Evolutionary conservation across 306 rosid genomes (phyloP), one percentile per base, ranked within the genome.

Genomic region (Lathyrus tuberosus): DNA sequence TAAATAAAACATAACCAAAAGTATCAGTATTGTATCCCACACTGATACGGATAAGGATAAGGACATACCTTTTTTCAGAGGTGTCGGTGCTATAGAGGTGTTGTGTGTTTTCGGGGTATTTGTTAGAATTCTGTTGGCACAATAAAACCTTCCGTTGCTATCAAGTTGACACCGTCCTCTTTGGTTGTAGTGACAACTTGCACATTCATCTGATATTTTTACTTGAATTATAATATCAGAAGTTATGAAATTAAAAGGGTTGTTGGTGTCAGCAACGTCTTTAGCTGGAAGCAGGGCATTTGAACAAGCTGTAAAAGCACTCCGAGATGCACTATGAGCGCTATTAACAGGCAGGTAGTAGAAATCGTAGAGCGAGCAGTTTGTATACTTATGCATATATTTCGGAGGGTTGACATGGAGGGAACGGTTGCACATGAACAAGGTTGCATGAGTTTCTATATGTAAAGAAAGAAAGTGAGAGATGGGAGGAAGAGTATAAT

Each of bases 391-490:
- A n/a, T 3, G 0, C 26, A 64, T 12, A 16, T 17, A 0, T 5
- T 9, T 0, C 5, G 65, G 15, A 14, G 48, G 33, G 0, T 10
- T 8, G 28, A 10, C n/a, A 4, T 63, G 56, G 63, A 30, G 79
- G 63, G 58, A 10, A 2, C 16, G 62, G 30, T 78, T 80, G 74
- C 86, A 85, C 26, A 51, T 57, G 40, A 67, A 77, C 33, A 77
- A 4, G 17, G 33, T 63, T 17, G 18, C 8, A 2, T 1, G 1
- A 46, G 0, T 10, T 3, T 0, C 3, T 0, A 73, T 3, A 6
- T 0, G 0, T 15, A 74, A 10, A 72, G 60, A 7, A 81, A 43
- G 71, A 57, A 82, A 60, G 7, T 4, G 16, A 17, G 10, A 0
- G 37, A 4, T 5, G 2, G 8, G 24, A 14, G 86, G 83, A 77